phyloP scores from a whole-genome alignment of 2,329 filamentous ascomycete genomes.

The Ceratocystiopsis minuta region DNA sequence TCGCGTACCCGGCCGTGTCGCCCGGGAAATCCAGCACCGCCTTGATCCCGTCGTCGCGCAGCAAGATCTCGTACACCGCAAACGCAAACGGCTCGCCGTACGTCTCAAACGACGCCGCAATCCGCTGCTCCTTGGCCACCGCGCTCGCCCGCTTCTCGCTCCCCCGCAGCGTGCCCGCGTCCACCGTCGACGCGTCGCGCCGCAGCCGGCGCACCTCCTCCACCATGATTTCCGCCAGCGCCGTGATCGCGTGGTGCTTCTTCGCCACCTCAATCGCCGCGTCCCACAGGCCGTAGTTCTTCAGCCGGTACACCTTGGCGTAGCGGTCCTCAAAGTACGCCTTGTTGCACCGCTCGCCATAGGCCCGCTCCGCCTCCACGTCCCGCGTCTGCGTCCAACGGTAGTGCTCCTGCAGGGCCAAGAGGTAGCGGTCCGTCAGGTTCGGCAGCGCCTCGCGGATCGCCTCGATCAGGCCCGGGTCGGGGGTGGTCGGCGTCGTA shows the following conservation, averaged over 20 bases:
- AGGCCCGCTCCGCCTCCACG: slow-evolving; percentile 23
- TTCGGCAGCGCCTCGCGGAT: slow-evolving; percentile 30
- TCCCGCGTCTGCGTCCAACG: slow-evolving; percentile 29
- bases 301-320: slow-evolving; percentile 33
- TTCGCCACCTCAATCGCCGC: slow-evolving; percentile 39
- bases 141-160: slow-evolving; percentile 24
- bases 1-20: slow-evolving; percentile 54
- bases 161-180: slow-evolving; percentile 17
- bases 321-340: slow-evolving; percentile 32
- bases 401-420: slow-evolving; percentile 33
- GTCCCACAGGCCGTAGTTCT: slow-evolving; percentile 37
- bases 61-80: slow-evolving; percentile 64
- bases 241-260: slow-evolving; percentile 35
- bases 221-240: slow-evolving; percentile 37
- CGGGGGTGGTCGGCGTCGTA: slow-evolving; percentile 13
- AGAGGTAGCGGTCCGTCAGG: slow-evolving; percentile 36
- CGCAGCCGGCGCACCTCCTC: slow-evolving; percentile 30
- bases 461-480: slow-evolving; percentile 23
- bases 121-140: slow-evolving; percentile 28
- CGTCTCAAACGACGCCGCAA: slow-evolving; percentile 36
- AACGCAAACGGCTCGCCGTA: slow-evolving; percentile 52
- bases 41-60: slow-evolving; percentile 47
- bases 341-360: slow-evolving; percentile 27
- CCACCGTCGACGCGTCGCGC: slow-evolving; percentile 17
- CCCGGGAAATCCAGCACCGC: slow-evolving; percentile 53